Base-by-base conservation (phyloP, 768 basidiomycete species). In the Thelephora ganbajun region DNA sequence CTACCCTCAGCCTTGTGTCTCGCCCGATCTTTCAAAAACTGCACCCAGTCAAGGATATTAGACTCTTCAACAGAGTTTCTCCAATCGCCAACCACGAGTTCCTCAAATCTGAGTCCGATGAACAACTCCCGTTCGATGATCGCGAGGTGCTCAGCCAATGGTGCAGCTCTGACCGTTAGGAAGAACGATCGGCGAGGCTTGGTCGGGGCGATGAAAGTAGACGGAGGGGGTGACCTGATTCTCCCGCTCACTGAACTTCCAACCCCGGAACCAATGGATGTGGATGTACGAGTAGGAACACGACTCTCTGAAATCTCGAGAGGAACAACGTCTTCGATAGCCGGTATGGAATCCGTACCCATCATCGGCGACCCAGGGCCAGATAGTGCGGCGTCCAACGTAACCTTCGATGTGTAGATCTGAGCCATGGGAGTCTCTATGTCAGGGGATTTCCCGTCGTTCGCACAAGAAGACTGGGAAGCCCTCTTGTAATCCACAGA, bases 91-190 rank as follows among this genome's bases (percentile, higher is more conserved):
- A 79, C 70, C 35, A 88, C 78, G n/a, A 91, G 70, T 56, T 94
- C 91, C 56, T 92, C 87, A 57, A 91, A 91, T 54, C 81, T 83
- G 61, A 94, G 72, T 11, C 76, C 74, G 61, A 85, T 78, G 59
- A 91, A 88, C 47, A 93, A 65, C 54, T 93, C 90, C 20, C 86
- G 74, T 53, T 94, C 90, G 52, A 94, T 89, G 73, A 89, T 81
- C 6, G 83, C 73, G 57, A 93, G 85, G 55, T 91, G 85, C 46
- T 79, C 71, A 1, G 83, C 83, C 33, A 96, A 61, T 4, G 63
- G 64, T 34, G 77, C 76, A 1, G 83, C 76, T 6, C 76, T 69
- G 57, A 73, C 69, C 26, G 58, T 62, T n/a, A 88, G 66, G 45
- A 92, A 69, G 66, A 84, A 92, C 2, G 83, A 88, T 7, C 74